phyloP scores from a whole-genome alignment of 2,329 filamentous ascomycete genomes.

The Blastomyces percursus region DNA sequence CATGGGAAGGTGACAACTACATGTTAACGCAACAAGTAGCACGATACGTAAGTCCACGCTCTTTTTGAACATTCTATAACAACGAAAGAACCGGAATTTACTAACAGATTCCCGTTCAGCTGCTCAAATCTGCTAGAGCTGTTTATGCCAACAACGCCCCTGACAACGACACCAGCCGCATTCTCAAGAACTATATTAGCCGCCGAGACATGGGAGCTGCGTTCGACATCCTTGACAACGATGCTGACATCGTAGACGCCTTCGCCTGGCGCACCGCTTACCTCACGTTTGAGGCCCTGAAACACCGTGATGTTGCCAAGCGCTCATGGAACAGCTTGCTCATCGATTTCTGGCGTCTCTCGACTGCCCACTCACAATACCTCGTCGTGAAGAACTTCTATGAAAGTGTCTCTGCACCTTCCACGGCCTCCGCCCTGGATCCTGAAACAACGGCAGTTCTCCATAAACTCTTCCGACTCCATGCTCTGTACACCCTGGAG shows the following conservation, averaged over 20 bases:
- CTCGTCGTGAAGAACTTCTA: conserved; percentile 74
- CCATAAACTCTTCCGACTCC: conserved; percentile 56
- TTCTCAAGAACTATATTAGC: conserved; percentile 53
- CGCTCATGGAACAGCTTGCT: conserved; percentile 66
- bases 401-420: conserved; percentile 48
- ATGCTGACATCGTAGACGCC: conserved; percentile 59
- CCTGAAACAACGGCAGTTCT: conserved; percentile 51
- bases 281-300: conserved; percentile 63
- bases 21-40: conserved; percentile 74
- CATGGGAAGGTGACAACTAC: conserved; percentile 72
- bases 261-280: conserved; percentile 66
- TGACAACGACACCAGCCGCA: conserved; percentile 56
- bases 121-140: conserved; percentile 62
- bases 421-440: conserved; percentile 41
- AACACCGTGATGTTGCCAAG: conserved; percentile 64
- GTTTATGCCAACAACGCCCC: conserved; percentile 55
- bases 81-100: not conserved
- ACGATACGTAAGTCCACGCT: conserved; percentile 45
- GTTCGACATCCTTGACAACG: conserved; percentile 60
- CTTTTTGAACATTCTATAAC: not conserved
- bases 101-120: conserved; percentile 24
- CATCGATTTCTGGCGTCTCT: conserved; percentile 67
- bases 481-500: conserved; percentile 56
- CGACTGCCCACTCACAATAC: conserved; percentile 65
- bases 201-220: conserved; percentile 60